Evolutionary conservation across 1,284 basidiomycete species (phyloP).

Genomic region (Fomitiporia mediterranea): DNA sequence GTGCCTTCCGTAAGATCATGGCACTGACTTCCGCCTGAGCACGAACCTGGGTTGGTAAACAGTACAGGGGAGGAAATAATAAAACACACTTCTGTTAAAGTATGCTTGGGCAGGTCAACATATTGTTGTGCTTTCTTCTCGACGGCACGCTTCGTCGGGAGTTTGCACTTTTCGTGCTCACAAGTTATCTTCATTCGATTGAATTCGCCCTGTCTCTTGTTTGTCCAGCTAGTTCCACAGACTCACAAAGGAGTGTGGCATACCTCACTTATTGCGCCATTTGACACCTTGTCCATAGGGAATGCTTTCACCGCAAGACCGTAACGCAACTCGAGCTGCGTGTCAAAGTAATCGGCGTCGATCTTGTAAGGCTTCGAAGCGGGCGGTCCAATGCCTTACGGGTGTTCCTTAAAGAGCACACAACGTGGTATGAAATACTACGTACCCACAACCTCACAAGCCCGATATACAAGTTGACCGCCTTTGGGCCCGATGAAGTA

Average conservation of each 20-base stretch:
- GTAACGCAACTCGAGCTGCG: slow-evolving; percentile 65
- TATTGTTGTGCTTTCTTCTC: slow-evolving; percentile 64
- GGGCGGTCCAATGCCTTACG: slow-evolving; percentile 47
- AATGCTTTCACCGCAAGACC: slow-evolving; percentile 58
- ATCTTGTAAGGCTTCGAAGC: slow-evolving; percentile 69
- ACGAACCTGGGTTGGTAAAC: neutral
- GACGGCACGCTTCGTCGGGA: slow-evolving; percentile 62
- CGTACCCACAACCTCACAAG: slow-evolving; percentile 75
- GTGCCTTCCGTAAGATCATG: slow-evolving; percentile 67
- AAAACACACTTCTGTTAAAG: slow-evolving; percentile 67
- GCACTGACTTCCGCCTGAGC: slow-evolving; percentile 59
- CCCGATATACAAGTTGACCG: slow-evolving; percentile 67
- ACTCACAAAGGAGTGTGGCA: slow-evolving; percentile 29
- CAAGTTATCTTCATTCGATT: slow-evolving; percentile 50
- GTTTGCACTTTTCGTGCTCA: slow-evolving; percentile 51
- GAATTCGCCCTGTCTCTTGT: slow-evolving; percentile 66
- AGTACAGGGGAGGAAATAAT: slow-evolving; percentile 1
- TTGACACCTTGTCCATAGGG: slow-evolving; percentile 80
- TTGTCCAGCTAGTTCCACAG: slow-evolving; percentile 6
- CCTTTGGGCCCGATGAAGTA: slow-evolving; percentile 61
- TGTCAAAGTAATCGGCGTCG: slow-evolving; percentile 58
- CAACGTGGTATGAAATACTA: slow-evolving; percentile 23
- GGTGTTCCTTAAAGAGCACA: slow-evolving; percentile 15
- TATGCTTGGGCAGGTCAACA: slow-evolving; percentile 49
- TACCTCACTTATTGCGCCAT: slow-evolving; percentile 57